Conservation (phyloP, 2,329 filamentous ascomycete genomes). For the Zopfia rhizophila region DNA sequence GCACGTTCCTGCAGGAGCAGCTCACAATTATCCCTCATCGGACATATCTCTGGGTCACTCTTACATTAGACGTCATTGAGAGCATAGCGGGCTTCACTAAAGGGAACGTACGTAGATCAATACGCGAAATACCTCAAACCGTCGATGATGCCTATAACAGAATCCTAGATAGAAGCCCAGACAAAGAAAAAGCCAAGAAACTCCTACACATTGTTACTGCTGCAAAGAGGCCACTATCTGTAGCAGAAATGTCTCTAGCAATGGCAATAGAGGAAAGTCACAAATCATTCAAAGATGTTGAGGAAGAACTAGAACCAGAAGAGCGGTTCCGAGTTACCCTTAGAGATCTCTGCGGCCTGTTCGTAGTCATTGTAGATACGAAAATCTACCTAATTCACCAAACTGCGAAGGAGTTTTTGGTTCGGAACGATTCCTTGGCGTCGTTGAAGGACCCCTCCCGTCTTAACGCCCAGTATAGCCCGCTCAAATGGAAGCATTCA, state of each 20-base stretch:
- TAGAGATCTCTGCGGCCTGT: no score
- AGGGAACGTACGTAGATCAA: conserved; percentile 7
- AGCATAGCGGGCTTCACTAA: conserved; percentile 12
- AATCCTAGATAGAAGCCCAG: conserved; percentile 44
- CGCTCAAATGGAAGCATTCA: no score
- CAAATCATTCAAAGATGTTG: no score
- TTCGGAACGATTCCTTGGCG: no score
- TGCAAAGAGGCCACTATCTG: conserved; percentile 15
- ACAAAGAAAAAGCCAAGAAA: conserved; percentile 35
- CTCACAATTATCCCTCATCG: conserved; percentile 44
- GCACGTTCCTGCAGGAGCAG: conserved; percentile 26
- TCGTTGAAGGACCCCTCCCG: no score
- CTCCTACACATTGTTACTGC: conserved; percentile 16
- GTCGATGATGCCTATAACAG: conserved; percentile 46
- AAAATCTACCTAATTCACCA: no score
- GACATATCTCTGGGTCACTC: conserved; percentile 56
- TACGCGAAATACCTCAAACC: conserved; percentile 23
- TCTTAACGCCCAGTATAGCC: no score
- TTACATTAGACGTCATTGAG: conserved; percentile 46
- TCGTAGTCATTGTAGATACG: no score
- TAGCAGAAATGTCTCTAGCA: conserved; percentile 18
- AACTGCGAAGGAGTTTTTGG: no score
- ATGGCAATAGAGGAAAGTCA: conserved; percentile 23
- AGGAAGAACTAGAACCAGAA: no score
- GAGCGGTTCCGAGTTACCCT: no score